Conservation (phyloP, 2,329 filamentous ascomycete genomes). For the Pseudonectria foliicola region DNA sequence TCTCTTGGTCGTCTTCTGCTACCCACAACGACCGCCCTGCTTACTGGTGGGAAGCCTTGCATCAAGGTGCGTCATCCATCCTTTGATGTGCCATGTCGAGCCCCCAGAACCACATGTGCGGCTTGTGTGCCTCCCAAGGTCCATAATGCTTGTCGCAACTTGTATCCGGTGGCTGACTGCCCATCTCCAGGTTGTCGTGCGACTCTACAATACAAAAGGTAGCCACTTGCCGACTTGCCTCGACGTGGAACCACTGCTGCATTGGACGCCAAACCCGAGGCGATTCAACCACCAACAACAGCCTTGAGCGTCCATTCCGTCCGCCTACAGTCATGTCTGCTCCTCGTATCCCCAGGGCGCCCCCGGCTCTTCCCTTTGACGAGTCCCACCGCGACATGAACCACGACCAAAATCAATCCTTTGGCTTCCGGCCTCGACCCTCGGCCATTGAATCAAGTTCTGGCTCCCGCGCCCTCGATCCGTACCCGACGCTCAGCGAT, state of each 20-base stretch:
- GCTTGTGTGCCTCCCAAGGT: no score
- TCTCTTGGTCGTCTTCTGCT: background rate
- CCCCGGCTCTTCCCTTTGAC: slow-evolving; percentile 21
- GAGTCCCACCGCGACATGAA: slow-evolving; percentile 10
- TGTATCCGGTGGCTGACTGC: no score
- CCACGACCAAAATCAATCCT: slow-evolving; percentile 14
- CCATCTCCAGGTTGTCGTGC: no score
- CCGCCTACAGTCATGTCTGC: slow-evolving; percentile 24
- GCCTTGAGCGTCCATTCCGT: slow-evolving; percentile 3
- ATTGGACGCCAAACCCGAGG: no score
- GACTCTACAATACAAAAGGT: no score
- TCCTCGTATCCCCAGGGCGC: slow-evolving; percentile 19
- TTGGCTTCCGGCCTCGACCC: slow-evolving; percentile 14
- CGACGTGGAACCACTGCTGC: no score
- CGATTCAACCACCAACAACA: no score
- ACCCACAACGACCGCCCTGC: background rate
- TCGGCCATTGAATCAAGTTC: no score
- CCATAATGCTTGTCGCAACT: no score
- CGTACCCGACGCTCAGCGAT: slow-evolving; percentile 15
- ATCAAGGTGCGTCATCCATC: slow-evolving; percentile 14
- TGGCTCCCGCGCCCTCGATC: slow-evolving; percentile 6
- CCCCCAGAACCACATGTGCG: no score
- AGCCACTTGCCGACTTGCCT: no score
- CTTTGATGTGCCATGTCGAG: background rate
- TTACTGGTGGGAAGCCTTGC: slow-evolving; percentile 4